Conservation (phyloP, 345 rosid species). For the Mercurialis annua region DNA sequence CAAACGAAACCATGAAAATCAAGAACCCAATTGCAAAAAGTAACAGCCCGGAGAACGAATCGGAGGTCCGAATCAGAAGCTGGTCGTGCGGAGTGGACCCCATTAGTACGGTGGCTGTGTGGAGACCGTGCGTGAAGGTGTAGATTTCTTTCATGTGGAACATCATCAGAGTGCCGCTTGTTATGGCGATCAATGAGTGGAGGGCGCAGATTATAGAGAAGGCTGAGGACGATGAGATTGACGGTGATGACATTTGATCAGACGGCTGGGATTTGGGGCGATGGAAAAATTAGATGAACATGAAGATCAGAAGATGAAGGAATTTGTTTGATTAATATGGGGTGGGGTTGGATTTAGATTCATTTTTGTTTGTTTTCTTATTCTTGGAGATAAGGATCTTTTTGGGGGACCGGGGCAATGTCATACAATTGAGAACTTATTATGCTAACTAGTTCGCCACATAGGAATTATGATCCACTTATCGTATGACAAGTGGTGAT, state of each 20-base stretch:
- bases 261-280: not conserved
- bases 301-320: not conserved
- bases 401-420: not conserved
- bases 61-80: constrained; percentile 75
- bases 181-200: constrained; percentile 70
- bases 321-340: not conserved
- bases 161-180: constrained; percentile 75
- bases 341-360: not conserved
- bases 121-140: constrained; percentile 57
- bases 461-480: too few relatives aligned
- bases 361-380: not conserved
- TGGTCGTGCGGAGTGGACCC: constrained; percentile 95
- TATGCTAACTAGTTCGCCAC: too few relatives aligned
- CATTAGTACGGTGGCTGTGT: constrained; percentile 51
- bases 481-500: too few relatives aligned
- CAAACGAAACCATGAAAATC: constrained; percentile 80
- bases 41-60: constrained; percentile 90
- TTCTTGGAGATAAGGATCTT: not conserved
- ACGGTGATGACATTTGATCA: constrained; percentile 33
- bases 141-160: constrained; percentile 66
- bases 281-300: not conserved
- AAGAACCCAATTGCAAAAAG: constrained; percentile 66
- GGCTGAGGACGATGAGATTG: constrained; percentile 20
- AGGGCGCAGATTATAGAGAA: constrained; percentile 62
- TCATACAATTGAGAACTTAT: too few relatives aligned